Evolutionary conservation across 2,329 filamentous ascomycete species (phyloP), one percentile per base, ranked within the genome.

Genomic region (Chrysosporium keratinophilum): DNA sequence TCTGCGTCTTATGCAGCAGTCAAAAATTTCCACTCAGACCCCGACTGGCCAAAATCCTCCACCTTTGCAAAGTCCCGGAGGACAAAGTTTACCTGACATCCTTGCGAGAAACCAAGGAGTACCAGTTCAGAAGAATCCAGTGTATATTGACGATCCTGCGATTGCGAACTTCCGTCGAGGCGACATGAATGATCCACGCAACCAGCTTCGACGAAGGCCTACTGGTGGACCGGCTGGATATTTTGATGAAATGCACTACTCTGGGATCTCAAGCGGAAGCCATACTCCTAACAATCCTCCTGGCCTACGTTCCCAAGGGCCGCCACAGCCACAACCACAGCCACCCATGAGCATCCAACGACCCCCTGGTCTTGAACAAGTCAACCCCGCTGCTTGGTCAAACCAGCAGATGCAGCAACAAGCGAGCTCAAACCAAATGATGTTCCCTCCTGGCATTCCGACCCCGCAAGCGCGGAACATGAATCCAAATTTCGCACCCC

Each of bases 1-100:
- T 47, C 87, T 95, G 69, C 86, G 83, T 57, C 76, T 95, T 31
- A 93, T 95, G 87, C 81, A 84, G 60, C 76, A 79, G 62, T 72
- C 76, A 14, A 67, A 66, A 42, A 62, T 71, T 33, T 66, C 62
- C 39, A 56, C 67, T 50, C 52, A 58, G 56, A 45, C 54, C 23
- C 59, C 60, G 23, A 55, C 58, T 54, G 55, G 61, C 48, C 59
- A 63, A 53, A 60, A 61, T 44, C 64, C 57, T 55, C 63, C 58
- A 56, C 58, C 61, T 7, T 62, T 67, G 4, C 64, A 65, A 17
- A 61, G 59, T 35, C 67, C 64, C 57, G 68, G 65, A 45, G 63
- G 65, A 6, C 48, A 28, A 51, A 66, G 64, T 59, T 65, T 70
- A 59, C 67, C 63, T 7, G 71, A 71, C 54, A 62, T 63, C 52